Evolutionary conservation across 2,329 filamentous ascomycete species (phyloP).

Genomic region (Trichoderma endophyticum): DNA sequence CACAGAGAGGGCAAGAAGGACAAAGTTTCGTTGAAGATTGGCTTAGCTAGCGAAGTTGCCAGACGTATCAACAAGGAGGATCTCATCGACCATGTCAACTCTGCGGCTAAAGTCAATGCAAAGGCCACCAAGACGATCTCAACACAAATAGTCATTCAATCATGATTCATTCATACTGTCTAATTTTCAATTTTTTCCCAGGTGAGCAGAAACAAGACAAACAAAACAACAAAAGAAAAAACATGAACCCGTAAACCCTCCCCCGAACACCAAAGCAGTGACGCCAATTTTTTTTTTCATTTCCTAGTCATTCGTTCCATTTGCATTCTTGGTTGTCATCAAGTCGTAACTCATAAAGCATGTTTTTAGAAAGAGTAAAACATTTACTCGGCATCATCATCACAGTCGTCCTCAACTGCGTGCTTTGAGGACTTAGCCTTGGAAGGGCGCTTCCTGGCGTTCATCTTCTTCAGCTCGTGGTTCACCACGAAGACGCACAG

Average conservation of each 20-base stretch:
- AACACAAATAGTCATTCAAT: conserved; percentile 29
- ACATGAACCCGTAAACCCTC: neutral
- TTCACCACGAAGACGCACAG: conserved; percentile 36
- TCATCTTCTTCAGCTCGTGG: conserved; percentile 41
- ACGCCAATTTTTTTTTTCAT: neutral
- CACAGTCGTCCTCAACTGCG: conserved; percentile 25
- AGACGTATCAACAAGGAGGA: conserved; percentile 34
- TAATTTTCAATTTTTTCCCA: neutral
- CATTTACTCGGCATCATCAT: conserved; percentile 27
- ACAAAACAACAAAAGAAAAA: neutral
- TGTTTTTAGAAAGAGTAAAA: neutral
- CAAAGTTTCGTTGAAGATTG: conserved; percentile 37
- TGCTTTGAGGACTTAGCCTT: conserved; percentile 27
- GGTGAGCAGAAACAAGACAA: conserved; percentile 16
- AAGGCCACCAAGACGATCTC: conserved; percentile 33
- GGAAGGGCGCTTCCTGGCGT: conserved; percentile 31
- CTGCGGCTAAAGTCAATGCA: conserved; percentile 33
- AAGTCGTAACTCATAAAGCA: conserved; percentile 15
- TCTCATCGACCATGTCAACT: conserved; percentile 35
- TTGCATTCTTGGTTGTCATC: neutral
- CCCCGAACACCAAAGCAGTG: conserved; percentile 1
- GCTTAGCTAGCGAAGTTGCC: conserved; percentile 29
- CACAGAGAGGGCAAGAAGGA: conserved; percentile 34
- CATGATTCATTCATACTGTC: conserved; percentile 23
- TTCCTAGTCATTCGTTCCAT: neutral